phyloP scores from a whole-genome alignment of 257 asterid genomes.

The Przewalskia tangutica region DNA sequence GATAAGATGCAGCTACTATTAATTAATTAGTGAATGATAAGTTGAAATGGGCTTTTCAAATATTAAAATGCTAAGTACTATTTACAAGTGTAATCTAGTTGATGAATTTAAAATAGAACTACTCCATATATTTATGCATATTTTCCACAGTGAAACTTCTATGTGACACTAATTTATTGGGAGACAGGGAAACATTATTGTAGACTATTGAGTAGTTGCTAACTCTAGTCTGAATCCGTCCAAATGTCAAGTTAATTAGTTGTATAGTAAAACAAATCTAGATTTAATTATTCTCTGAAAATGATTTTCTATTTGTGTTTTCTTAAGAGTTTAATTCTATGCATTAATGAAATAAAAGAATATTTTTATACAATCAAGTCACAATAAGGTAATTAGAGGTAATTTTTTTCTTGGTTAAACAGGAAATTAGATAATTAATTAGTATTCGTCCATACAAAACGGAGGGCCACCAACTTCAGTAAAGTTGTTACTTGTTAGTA shows the following conservation, averaged over 20 bases:
- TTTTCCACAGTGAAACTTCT: not conserved
- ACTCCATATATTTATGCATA: not conserved
- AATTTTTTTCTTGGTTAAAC: too few species aligned
- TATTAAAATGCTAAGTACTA: not conserved
- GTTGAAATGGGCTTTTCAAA: not conserved
- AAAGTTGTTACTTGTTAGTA: too few species aligned
- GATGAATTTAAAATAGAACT: not conserved
- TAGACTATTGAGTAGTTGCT: not conserved
- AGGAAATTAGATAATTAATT: too few species aligned
- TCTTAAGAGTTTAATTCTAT: not conserved
- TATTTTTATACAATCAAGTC: too few species aligned
- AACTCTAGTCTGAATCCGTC: not conserved
- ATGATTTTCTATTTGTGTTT: not conserved
- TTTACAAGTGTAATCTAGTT: not conserved
- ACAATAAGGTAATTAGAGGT: too few species aligned
- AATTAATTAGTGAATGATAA: not conserved
- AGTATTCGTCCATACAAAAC: too few species aligned
- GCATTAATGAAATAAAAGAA: too few species aligned
- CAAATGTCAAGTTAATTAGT: not conserved
- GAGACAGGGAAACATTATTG: not conserved
- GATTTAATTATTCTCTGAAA: not conserved
- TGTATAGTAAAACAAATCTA: not conserved
- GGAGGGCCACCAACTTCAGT: too few species aligned
- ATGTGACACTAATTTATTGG: not conserved
- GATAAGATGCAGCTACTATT: not conserved